Conservation (phyloP, 1,284 basidiomycete species). For the Fomes fomentarius region DNA sequence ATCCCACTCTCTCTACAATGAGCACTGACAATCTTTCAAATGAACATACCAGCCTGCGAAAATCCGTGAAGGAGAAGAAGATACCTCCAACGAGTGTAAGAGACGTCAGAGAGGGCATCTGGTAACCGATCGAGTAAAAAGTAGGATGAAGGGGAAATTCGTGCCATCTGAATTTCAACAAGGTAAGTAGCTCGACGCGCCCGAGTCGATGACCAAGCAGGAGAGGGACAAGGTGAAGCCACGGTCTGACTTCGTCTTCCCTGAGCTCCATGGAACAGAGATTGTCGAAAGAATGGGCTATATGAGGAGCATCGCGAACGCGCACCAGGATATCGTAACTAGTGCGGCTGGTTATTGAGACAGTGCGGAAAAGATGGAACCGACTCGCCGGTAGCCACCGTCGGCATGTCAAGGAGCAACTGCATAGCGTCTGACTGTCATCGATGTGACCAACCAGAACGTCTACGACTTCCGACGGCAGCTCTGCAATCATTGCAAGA, state of each 20-base stretch:
- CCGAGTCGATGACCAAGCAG: background rate
- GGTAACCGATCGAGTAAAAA: constrained; percentile 1
- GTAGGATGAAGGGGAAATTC: constrained; percentile 1
- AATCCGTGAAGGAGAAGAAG: constrained; percentile 16
- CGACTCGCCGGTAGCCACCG: constrained; percentile 19
- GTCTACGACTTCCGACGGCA: constrained; percentile 10
- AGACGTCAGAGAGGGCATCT: constrained; percentile 3
- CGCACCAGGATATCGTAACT: constrained; percentile 17
- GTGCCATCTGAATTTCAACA: constrained; percentile 8
- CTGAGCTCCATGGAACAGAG: constrained; percentile 14
- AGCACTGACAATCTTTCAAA: constrained; percentile 8
- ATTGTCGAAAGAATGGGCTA: constrained; percentile 10
- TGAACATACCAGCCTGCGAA: constrained; percentile 12
- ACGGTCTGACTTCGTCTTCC: constrained; percentile 19
- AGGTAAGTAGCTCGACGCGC: constrained; percentile 2
- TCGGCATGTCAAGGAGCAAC: constrained; percentile 18
- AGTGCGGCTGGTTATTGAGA: constrained; percentile 6
- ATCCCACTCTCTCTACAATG: constrained; percentile 11
- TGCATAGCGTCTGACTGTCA: constrained; percentile 17
- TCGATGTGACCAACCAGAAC: constrained; percentile 10
- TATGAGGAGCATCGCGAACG: constrained; percentile 4
- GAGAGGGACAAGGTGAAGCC: constrained; percentile 17
- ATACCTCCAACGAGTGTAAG: constrained; percentile 12
- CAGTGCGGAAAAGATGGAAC: constrained; percentile 16
- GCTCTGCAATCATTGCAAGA: background rate